A percentile compares a stretch with the other conserved stretches of the same genome.
phyloP scores from a whole-genome alignment of 495 filamentous ascomycete species.

The Hapsidospora chrysogenum region DNA sequence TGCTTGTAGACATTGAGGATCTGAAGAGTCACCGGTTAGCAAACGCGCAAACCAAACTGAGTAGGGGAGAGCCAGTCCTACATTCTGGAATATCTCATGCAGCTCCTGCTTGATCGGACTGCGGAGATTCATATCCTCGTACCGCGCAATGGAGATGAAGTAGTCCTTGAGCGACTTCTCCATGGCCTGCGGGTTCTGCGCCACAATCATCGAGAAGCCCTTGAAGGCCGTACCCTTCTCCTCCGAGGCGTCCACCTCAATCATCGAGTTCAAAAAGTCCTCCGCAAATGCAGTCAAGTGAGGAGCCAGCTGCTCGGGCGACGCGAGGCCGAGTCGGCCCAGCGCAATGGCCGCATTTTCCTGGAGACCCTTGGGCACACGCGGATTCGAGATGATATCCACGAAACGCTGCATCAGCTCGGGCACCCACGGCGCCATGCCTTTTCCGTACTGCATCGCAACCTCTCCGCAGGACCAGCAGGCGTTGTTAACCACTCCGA shows the following conservation, averaged over 20 bases:
- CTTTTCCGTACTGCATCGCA: conserved; percentile 55
- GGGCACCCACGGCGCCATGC: conserved; percentile 61
- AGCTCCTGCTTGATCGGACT: conserved; percentile 27
- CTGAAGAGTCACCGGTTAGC: conserved; percentile 19
- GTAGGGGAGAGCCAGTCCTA: conserved; percentile 7
- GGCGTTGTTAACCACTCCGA: conserved; percentile 91
- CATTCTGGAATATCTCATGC: conserved; percentile 29
- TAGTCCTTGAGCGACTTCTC: conserved; percentile 68
- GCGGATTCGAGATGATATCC: conserved; percentile 62
- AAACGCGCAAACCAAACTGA: background rate
- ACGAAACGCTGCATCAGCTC: conserved; percentile 58
- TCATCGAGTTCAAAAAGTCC: conserved; percentile 66
- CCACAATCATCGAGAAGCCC: conserved; percentile 73
- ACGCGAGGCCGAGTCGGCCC: conserved; percentile 75
- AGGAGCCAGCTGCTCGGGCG: conserved; percentile 58
- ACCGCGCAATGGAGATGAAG: conserved; percentile 69
- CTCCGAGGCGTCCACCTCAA: conserved; percentile 71
- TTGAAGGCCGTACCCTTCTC: conserved; percentile 90
- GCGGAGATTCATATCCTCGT: conserved; percentile 37
- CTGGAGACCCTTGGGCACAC: conserved; percentile 77
- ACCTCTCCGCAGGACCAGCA: conserved; percentile 98
- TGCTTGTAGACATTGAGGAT: conserved; percentile 67
- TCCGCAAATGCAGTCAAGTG: conserved; percentile 67
- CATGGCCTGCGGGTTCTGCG: conserved; percentile 81
- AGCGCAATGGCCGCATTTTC: conserved; percentile 93